phyloP scores from a whole-genome alignment of 306 rosid genomes.

The Prunus campanulata region DNA sequence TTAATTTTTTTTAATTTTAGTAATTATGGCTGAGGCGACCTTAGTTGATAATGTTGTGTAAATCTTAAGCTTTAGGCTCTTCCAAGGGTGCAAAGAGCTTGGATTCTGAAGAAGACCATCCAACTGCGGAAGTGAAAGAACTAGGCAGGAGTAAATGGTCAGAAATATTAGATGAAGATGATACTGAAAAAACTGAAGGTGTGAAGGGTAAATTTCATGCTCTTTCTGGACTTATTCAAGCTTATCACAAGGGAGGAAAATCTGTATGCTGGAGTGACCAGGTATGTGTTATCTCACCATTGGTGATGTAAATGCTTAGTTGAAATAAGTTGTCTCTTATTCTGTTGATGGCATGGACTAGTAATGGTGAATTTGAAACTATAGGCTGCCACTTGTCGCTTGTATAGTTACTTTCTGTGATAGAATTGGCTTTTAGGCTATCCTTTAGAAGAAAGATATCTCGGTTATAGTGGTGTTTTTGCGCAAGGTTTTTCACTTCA shows the following conservation, averaged over 20 bases:
- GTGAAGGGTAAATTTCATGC: conserved; percentile 63
- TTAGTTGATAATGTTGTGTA: background rate
- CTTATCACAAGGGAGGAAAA: conserved; percentile 72
- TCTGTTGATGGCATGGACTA: background rate
- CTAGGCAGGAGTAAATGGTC: conserved; percentile 99
- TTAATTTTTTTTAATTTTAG: background rate
- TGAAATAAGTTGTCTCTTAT: background rate
- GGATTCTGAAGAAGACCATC: conserved; percentile 62
- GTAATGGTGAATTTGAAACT: background rate
- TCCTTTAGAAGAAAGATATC: background rate
- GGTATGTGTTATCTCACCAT: conserved; percentile 50
- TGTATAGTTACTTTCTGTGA: background rate
- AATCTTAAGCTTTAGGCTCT: conserved; percentile 36
- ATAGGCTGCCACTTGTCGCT: background rate
- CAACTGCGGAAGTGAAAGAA: conserved; percentile 66
- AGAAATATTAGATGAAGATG: conserved; percentile 66
- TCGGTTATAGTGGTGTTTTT: background rate
- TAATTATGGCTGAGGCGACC: background rate
- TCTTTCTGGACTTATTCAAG: conserved; percentile 83
- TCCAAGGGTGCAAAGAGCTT: conserved; percentile 46
- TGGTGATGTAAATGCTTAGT: conserved; percentile 5
- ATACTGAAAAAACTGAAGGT: conserved; percentile 43
- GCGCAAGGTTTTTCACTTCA: background rate
- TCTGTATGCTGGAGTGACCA: conserved; percentile 94
- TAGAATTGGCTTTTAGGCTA: background rate